Conservation (phyloP, 2,329 filamentous ascomycete species). For the Plenodomus tracheiphilus region DNA sequence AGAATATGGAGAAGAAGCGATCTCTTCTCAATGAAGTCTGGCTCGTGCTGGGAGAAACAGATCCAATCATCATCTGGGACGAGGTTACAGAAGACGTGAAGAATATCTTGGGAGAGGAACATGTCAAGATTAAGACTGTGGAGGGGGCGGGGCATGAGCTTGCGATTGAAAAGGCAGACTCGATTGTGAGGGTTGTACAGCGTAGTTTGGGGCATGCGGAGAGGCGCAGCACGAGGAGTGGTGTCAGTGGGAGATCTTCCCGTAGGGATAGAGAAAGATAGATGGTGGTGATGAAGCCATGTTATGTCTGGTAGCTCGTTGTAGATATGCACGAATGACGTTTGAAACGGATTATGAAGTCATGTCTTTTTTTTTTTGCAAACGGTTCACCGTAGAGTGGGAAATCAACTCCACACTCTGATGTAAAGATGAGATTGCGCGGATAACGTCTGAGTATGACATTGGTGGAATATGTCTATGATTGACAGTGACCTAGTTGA, state of each 20-base stretch:
- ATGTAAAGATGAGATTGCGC: no score
- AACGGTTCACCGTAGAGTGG: no score
- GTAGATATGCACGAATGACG: neutral
- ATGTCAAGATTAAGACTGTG: conserved; percentile 61
- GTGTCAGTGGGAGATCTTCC: neutral
- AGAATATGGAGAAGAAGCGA: conserved; percentile 34
- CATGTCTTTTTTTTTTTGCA: no score
- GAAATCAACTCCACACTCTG: no score
- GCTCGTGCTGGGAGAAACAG: conserved; percentile 67
- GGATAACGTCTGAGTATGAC: no score
- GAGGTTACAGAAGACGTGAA: conserved; percentile 67
- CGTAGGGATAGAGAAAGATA: neutral
- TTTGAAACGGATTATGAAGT: no score
- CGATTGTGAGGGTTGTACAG: conserved; percentile 52
- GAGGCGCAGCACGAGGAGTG: neutral
- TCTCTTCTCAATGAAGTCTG: conserved; percentile 58
- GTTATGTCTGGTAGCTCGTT: neutral
- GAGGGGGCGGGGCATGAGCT: conserved; percentile 69
- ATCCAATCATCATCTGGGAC: conserved; percentile 67
- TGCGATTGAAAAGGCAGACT: conserved; percentile 63
- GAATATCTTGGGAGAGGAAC: conserved; percentile 58
- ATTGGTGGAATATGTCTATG: no score
- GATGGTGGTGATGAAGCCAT: neutral
- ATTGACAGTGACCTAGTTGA: no score
- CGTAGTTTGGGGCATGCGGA: neutral